Evolutionary conservation across 345 rosid genomes (phyloP), one percentile per base, ranked within the genome.

Genomic region (Turritis glabra): DNA sequence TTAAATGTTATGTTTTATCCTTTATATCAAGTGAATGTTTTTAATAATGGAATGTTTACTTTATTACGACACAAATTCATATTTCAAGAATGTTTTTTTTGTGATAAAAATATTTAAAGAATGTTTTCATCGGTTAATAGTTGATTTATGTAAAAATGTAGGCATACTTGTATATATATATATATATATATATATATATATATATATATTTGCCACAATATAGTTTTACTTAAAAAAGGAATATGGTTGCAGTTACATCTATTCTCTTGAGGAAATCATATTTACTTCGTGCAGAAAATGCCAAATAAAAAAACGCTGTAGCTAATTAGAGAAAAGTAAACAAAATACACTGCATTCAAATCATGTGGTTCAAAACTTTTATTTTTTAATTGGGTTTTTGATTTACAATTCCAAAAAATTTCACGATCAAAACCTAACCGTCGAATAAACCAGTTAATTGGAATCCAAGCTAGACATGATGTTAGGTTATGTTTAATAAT

Each of bases 1-100:
- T 29, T 30, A 30, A 13, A 41, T 61, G 64, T 68, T 75, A 50
- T 56, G 69, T 51, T 68, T 59, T 32, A 68, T 40, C 27, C 35
- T 41, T 67, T 41, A 27, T 40, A 51, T 41, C 48, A 75, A 38
- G 29, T 41, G 68, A 52, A 63, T 7, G 41, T 33, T 50, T 37
- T 51, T 18, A 19, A 19, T 61, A 29, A 18, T 13, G 12, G 40
- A 27, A 2, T 25, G 22, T 44, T 43, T 43, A n/a, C 4, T 15
- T 25, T n/a, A n/a, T n/a, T n/a, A n/a, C n/a, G n/a, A n/a, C n/a
- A n/a, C n/a, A n/a, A n/a, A n/a, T n/a, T n/a, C n/a, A n/a, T n/a
- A n/a, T n/a, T n/a, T n/a, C n/a, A n/a, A n/a, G n/a, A n/a, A n/a
- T n/a, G n/a, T n/a, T n/a, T n/a, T n/a, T n/a, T n/a, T n/a, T n/a